Evolutionary conservation across 306 rosid species (phyloP).

Genomic region (Arachis stenosperma): DNA sequence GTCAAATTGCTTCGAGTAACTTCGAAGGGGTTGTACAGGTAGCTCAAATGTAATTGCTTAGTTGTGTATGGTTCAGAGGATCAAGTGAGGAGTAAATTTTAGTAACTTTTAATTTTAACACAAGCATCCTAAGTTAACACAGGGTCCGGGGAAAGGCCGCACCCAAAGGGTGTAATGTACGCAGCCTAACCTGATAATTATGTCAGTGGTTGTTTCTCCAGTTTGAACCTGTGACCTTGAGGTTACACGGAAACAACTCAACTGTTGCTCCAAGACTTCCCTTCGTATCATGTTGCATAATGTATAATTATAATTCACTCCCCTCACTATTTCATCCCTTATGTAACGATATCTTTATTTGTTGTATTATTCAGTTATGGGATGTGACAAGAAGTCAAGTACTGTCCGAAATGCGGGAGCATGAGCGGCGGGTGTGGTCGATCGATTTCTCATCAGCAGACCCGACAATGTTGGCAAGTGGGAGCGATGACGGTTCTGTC

Average conservation of each 20-base stretch:
- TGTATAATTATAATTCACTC: too few species aligned
- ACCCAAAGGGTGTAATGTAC: too few species aligned
- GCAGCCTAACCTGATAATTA: too few species aligned
- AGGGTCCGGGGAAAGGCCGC: too few species aligned
- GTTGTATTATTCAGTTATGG: constrained; percentile 74
- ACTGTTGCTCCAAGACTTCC: too few species aligned
- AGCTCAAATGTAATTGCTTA: constrained; percentile 30
- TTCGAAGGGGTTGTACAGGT: constrained; percentile 99
- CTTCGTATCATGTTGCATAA: too few species aligned
- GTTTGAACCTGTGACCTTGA: too few species aligned
- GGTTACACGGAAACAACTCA: too few species aligned
- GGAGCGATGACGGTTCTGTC: constrained; percentile 91
- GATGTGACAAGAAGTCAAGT: constrained; percentile 92
- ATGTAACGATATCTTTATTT: constrained; percentile 30
- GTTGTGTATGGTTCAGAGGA: constrained; percentile 2
- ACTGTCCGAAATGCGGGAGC: constrained; percentile 88
- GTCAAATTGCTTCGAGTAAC: constrained; percentile 98
- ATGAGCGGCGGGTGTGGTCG: constrained; percentile 94
- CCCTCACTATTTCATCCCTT: neutral
- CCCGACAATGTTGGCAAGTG: constrained; percentile 95
- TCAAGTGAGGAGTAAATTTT: too few species aligned
- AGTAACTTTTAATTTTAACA: too few species aligned
- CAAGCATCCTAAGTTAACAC: too few species aligned
- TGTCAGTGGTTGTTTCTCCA: too few species aligned
- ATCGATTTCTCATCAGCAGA: constrained; percentile 91